A percentile compares a stretch with the other conserved stretches of the same genome.
These are phyloP conservation scores for Solanum ossicruentum DNA, from an alignment of 257 asterid genomes.

Conservation along the genomic window DNA sequence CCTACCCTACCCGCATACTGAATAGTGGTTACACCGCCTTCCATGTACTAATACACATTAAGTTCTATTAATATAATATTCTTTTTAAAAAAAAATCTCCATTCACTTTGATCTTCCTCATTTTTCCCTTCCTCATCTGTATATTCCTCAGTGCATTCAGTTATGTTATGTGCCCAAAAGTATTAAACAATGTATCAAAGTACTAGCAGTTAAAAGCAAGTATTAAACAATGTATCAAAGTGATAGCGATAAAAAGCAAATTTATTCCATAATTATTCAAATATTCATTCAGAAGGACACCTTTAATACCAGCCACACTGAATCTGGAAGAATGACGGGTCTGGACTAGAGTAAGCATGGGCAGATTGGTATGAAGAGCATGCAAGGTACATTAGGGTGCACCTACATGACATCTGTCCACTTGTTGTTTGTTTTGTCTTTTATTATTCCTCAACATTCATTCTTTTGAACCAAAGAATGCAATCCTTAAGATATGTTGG, in stretches of 20 bases:
- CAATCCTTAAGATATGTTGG: background rate
- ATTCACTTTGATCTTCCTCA: background rate
- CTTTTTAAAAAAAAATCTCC: background rate
- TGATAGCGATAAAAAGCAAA: background rate
- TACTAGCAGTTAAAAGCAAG: background rate
- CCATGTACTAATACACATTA: too few species aligned
- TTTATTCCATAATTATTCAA: background rate
- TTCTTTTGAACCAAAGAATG: background rate
- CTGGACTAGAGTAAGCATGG: conserved; percentile 94
- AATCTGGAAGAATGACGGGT: conserved; percentile 92
- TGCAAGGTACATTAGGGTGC: conserved; percentile 96
- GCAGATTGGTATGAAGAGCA: conserved; percentile 92
- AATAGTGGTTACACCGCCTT: too few species aligned
- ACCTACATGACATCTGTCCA: conserved; percentile 34
- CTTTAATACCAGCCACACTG: conserved; percentile 85
- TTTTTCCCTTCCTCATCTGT: background rate
- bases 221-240: background rate
- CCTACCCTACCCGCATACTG: too few species aligned
- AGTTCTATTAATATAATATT: too few species aligned
- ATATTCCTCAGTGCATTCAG: background rate
- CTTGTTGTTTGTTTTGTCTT: background rate
- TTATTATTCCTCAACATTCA: background rate
- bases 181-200: background rate
- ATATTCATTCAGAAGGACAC: conserved; percentile 13
- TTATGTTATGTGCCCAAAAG: background rate